Base-by-base conservation (phyloP, 768 basidiomycete genomes). In the Russula brevipes region DNA sequence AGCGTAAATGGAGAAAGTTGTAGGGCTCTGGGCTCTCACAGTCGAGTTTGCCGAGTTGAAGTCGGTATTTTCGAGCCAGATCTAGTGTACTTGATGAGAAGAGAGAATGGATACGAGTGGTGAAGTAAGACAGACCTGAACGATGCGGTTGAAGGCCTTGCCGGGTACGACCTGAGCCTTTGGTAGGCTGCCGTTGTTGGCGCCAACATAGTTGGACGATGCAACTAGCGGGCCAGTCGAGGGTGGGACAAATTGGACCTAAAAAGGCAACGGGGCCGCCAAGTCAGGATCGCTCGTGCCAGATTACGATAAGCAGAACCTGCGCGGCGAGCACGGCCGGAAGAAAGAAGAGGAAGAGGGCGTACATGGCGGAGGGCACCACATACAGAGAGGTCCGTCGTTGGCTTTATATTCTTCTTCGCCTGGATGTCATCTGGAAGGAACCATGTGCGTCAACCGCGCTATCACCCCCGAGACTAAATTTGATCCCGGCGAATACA, bases 31-130 rank as follows among this genome's bases (percentile, higher is more conserved):
- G 49, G 17, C 39, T 47, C 57, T 49, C 45, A 57, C 63, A 5
- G 52, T 64, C 33, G 68, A 58, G 16, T 57, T 69, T 59, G 72
- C 75, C 59, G 67, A 68, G 9, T 65, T 70, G 62, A 74, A 87
- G 67, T 86, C 79, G 16, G 82, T 85, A 71, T 86, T 87, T 70
- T 86, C 85, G 42, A 87, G 74, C 82, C 82, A 86, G 60, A 86
- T 83, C 67, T 80, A 70, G 38, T 3, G 42, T 39, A 4, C 5
- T 36, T 33, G n/a, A 31, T 36, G 19, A 44, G 24, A n/a, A 58
- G 4, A 45, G 14, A n/a, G 24, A 42, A 41, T 30, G 49, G 16
- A 50, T 19, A 31, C 17, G 24, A 30, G 11, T 31, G 1, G 5
- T 44, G 4, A 10, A 10, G 17, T 2, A 9, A 33, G 8, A 45